Evolutionary conservation across 495 filamentous ascomycete species (phyloP).

Genomic region (Talaromyces ruber): DNA sequence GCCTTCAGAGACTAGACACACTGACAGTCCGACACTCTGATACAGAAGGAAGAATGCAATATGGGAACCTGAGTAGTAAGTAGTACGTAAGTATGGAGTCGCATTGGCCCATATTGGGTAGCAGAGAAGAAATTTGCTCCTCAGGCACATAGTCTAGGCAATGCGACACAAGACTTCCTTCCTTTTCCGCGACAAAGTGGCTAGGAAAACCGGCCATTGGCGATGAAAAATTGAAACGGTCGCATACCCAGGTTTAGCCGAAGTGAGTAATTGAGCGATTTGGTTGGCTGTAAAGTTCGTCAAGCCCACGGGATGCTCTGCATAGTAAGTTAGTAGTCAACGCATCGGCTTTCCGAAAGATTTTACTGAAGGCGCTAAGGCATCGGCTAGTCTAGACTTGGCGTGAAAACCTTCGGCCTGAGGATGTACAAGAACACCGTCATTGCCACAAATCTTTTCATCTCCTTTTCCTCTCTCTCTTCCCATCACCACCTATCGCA

Average conservation of each 20-base stretch:
- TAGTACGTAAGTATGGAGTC: background rate
- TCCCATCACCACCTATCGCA: background rate
- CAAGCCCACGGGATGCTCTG: background rate
- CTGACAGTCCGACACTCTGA: too few relatives aligned
- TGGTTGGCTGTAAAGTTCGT: background rate
- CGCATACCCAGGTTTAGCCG: background rate
- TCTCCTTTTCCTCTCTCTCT: background rate
- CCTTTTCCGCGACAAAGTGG: background rate
- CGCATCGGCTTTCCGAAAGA: background rate
- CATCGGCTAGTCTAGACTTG: background rate
- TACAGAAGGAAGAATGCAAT: background rate
- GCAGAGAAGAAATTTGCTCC: background rate
- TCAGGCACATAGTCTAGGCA: background rate
- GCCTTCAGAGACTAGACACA: background rate
- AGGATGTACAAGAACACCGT: background rate
- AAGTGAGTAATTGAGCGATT: background rate
- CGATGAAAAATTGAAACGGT: background rate
- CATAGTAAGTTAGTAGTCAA: background rate
- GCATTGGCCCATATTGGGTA: background rate
- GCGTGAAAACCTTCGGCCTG: background rate
- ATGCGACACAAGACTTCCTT: background rate
- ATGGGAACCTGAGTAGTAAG: background rate
- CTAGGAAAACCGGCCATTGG: background rate
- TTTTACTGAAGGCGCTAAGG: background rate
- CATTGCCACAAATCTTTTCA: background rate